These are phyloP conservation scores for Poterioochromonas sp. DNA, from an alignment of 352 stramenopile species.

Conservation along the genomic window DNA sequence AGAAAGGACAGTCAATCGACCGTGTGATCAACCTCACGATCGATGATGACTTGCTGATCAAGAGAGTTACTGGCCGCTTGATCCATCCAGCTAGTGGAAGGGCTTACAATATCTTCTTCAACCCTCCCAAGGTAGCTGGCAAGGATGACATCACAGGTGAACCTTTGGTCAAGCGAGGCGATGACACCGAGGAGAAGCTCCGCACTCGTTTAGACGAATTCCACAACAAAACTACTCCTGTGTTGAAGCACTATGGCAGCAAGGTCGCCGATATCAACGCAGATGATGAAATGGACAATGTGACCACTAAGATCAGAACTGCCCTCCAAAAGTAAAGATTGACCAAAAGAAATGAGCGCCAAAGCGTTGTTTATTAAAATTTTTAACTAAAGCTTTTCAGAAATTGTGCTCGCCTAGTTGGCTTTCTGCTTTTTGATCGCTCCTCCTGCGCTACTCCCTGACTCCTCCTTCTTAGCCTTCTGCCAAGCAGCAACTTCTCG, in stretches of 20 bases:
- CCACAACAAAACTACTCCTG: constrained; percentile 80
- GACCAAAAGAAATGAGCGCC: no score
- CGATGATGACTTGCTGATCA: constrained; percentile 68
- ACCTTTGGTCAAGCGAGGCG: constrained; percentile 77
- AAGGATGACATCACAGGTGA: constrained; percentile 55
- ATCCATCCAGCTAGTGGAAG: constrained; percentile 70
- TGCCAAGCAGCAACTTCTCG: neutral
- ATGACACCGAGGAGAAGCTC: constrained; percentile 78
- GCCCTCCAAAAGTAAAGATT: no score
- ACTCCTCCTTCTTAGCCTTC: neutral
- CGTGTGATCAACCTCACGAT: constrained; percentile 60
- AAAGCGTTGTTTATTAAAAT: no score
- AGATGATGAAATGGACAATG: constrained; percentile 14
- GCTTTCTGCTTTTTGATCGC: no score
- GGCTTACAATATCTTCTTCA: constrained; percentile 85
- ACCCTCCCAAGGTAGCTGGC: constrained; percentile 68
- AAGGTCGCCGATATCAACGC: constrained; percentile 31
- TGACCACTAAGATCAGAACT: neutral
- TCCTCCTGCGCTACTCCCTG: no score
- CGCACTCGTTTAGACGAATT: constrained; percentile 67
- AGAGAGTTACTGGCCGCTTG: constrained; percentile 73
- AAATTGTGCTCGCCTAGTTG: no score
- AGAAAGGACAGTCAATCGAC: constrained; percentile 71
- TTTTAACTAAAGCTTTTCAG: no score
- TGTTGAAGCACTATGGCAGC: constrained; percentile 66